phyloP scores from a whole-genome alignment of 768 basidiomycete genomes.

The Mycena rosella region DNA sequence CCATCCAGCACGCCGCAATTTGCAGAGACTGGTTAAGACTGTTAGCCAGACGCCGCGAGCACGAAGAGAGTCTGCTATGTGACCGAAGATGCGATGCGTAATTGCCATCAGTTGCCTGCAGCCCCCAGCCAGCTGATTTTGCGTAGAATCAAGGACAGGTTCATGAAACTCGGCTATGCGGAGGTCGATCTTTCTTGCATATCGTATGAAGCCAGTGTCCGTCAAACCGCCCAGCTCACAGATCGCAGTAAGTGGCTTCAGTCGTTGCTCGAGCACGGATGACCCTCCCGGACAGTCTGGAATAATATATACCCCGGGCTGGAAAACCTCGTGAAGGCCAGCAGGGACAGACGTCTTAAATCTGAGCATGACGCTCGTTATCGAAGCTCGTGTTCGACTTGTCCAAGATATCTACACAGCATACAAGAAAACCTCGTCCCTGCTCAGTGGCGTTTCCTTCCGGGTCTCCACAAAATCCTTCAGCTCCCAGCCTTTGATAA shows the following conservation, averaged over 20 bases:
- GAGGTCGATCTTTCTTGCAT: slow-evolving; percentile 30
- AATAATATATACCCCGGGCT: slow-evolving; percentile 39
- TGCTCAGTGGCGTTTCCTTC: slow-evolving; percentile 42
- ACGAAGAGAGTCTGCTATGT: not conserved
- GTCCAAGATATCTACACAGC: slow-evolving; percentile 33
- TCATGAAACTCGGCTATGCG: slow-evolving; percentile 38
- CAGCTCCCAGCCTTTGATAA: slow-evolving; percentile 17
- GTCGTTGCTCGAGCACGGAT: not conserved
- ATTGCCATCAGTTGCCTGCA: not conserved
- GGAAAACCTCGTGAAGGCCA: slow-evolving; percentile 25
- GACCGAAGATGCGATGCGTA: slow-evolving; percentile 30
- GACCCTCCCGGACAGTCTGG: slow-evolving; percentile 38
- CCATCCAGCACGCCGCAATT: slow-evolving; percentile 23
- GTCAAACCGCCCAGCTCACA: slow-evolving; percentile 37
- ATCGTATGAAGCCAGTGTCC: not conserved
- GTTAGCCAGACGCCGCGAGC: not conserved
- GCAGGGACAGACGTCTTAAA: slow-evolving; percentile 24
- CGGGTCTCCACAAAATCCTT: slow-evolving; percentile 35
- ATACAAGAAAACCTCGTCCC: slow-evolving; percentile 42
- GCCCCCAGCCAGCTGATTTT: not conserved
- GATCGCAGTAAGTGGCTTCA: slow-evolving; percentile 41
- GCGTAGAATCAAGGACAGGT: slow-evolving; percentile 37
- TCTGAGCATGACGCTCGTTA: slow-evolving; percentile 21
- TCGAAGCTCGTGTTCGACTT: slow-evolving; percentile 10
- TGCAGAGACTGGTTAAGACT: slow-evolving; percentile 27